Evolutionary conservation across 2,329 filamentous ascomycete genomes (phyloP).

Genomic region (Trichoderma endophyticum): DNA sequence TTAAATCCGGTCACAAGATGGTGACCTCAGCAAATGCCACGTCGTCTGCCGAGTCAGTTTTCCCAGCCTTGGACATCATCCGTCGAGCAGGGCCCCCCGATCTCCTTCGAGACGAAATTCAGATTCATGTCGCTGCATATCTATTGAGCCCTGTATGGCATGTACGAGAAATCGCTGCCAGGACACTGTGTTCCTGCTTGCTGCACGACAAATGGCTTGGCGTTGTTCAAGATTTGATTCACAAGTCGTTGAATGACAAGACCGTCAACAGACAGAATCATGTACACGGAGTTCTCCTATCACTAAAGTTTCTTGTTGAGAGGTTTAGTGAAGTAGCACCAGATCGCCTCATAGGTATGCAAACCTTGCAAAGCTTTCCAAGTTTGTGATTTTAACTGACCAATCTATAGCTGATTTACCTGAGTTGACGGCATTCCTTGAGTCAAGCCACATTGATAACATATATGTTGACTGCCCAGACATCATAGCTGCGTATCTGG

Average conservation of each 20-base stretch:
- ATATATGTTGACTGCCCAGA: constrained; percentile 37
- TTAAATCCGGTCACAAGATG: constrained; percentile 51
- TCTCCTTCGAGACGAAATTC: constrained; percentile 52
- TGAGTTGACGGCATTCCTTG: constrained; percentile 31
- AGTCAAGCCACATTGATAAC: constrained; percentile 26
- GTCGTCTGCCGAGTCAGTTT: constrained; percentile 65
- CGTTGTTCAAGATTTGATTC: constrained; percentile 38
- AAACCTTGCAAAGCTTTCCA: not conserved
- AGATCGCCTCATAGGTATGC: constrained; percentile 43
- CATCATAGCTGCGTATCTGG: constrained; percentile 44
- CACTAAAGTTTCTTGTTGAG: constrained; percentile 55
- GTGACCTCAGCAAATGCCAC: constrained; percentile 37
- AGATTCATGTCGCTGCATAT: constrained; percentile 57
- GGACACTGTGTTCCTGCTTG: constrained; percentile 65
- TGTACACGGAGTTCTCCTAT: constrained; percentile 57
- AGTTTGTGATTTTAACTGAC: constrained; percentile 19
- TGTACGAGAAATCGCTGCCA: constrained; percentile 74
- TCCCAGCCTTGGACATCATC: constrained; percentile 79
- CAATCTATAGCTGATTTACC: constrained; percentile 29
- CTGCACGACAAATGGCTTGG: constrained; percentile 49
- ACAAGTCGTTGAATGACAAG: constrained; percentile 26
- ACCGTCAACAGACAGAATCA: constrained; percentile 45
- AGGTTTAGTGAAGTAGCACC: constrained; percentile 47
- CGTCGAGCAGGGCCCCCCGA: constrained; percentile 67
- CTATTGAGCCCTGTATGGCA: constrained; percentile 73